phyloP scores from a whole-genome alignment of 495 filamentous ascomycete species.

The Margaritispora aquatica region DNA sequence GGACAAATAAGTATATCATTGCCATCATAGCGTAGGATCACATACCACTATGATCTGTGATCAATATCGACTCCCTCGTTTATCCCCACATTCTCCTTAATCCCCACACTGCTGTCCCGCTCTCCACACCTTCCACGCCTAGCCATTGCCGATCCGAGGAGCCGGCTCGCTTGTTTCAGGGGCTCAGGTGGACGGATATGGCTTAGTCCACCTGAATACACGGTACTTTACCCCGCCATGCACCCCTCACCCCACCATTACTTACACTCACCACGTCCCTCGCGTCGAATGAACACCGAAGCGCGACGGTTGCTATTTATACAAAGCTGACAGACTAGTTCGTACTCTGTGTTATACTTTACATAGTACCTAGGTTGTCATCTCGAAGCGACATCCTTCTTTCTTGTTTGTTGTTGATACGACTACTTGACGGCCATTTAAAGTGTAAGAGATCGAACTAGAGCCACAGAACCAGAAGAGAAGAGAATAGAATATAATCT shows the following conservation, averaged over 20 bases:
- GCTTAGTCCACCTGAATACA: not conserved
- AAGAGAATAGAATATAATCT: no score
- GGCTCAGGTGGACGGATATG: not conserved
- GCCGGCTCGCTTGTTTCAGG: not conserved
- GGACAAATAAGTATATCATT: no score
- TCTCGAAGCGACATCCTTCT: no score
- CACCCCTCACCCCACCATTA: not conserved
- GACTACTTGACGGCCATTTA: no score
- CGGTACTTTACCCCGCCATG: not conserved
- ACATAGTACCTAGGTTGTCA: no score
- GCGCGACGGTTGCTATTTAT: no score
- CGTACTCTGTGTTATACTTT: no score
- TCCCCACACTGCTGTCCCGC: not conserved
- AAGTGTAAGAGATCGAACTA: no score
- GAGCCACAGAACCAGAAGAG: no score
- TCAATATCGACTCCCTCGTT: not conserved
- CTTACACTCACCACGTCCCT: not conserved
- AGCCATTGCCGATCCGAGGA: not conserved
- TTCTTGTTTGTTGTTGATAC: no score
- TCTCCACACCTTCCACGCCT: not conserved
- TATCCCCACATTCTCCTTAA: not conserved
- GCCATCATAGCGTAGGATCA: not conserved
- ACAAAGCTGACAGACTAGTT: no score
- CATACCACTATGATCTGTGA: not conserved
- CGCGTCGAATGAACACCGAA: no score